phyloP scores from a whole-genome alignment of 495 filamentous ascomycete genomes.

The Hyaloscypha bicolor region DNA sequence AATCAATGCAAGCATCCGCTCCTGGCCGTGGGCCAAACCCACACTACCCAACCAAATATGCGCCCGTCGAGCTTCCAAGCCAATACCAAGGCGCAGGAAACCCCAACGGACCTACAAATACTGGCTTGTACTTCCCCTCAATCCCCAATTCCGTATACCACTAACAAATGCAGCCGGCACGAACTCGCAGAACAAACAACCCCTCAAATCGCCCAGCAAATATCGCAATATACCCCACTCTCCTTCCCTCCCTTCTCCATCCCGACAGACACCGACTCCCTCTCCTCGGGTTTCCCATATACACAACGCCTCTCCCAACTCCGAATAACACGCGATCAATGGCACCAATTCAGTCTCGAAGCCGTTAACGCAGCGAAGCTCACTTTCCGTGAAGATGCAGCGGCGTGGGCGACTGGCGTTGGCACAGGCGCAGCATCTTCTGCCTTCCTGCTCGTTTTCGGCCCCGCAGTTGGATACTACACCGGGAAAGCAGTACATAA shows the following conservation, averaged over 20 bases:
- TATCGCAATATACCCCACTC: not conserved
- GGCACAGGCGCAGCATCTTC: slow-evolving; percentile 20
- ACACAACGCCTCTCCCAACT: slow-evolving; percentile 17
- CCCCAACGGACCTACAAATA: slow-evolving; percentile 11
- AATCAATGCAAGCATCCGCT: not conserved
- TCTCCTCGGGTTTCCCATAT: slow-evolving; percentile 28
- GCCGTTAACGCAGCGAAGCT: slow-evolving; percentile 22
- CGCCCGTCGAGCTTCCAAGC: slow-evolving; percentile 6
- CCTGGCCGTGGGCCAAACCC: not conserved
- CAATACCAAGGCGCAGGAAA: slow-evolving; percentile 11
- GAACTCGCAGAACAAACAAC: slow-evolving; percentile 10
- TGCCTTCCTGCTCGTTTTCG: slow-evolving; percentile 21
- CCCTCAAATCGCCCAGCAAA: slow-evolving; percentile 2
- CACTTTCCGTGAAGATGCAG: slow-evolving; percentile 21
- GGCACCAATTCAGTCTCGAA: slow-evolving; percentile 28
- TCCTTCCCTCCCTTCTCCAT: slow-evolving; percentile 15
- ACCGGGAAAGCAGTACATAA: slow-evolving; percentile 24
- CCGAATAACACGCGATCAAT: slow-evolving; percentile 20
- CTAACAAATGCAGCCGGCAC: slow-evolving; percentile 5
- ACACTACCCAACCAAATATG: slow-evolving; percentile 2
- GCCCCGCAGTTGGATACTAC: slow-evolving; percentile 26
- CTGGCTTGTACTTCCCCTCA: slow-evolving; percentile 9
- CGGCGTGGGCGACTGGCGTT: slow-evolving; percentile 28
- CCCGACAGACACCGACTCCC: slow-evolving; percentile 10
- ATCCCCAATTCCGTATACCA: not conserved